Base-by-base conservation (phyloP, 306 rosid genomes). In the Cucumis melo region DNA sequence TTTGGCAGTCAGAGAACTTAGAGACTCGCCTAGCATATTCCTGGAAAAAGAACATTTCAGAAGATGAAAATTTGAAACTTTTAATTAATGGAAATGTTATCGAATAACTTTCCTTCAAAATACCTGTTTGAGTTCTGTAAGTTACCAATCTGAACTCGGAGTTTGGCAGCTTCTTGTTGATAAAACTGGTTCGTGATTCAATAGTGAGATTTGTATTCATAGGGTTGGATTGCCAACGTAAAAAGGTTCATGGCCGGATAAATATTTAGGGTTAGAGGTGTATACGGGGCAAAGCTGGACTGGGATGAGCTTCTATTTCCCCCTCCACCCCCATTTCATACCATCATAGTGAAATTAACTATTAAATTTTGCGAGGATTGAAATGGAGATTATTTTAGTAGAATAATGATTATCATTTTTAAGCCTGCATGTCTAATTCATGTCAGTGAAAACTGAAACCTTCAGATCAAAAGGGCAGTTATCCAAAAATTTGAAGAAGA, bases 161-260 rank as follows among this genome's bases (percentile, higher is more conserved):
- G 86, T 82, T 90, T 94, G 10, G 83, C 88, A 67, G 99, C 90
- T 85, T 94, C 99, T 86, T 90, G 91, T 80, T 89, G 95, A 81
- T 94, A 94, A 88, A 75, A 87, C 99, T 94, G 89, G 21, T 5
- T 38, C 57, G 3, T 50, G 24, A 65, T 65, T 10, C 32, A 62
- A 24, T 50, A 17, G 41, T 44, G 10, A 62, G 65, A 10, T 61
- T 34, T 57, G 0, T 75, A 59, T 38, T 23, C 54, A 38, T 65
- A 65, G 10, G 19, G 14, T 65, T 65, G 73, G 27, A 36, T 65
- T 66, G 10, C 19, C 73, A 38, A 38, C 2, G n/a, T 17, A 63
- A 62, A 32, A 62, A 62, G 20, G 41, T 32, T 32, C 5, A 32
- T 32, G 36, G 36, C 36, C 3, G 3, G 4, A 32, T 32, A 32